These are phyloP conservation scores for Debaryomyces udenii DNA, from an alignment of 1,139 yeast species.

Conservation along the genomic window DNA sequence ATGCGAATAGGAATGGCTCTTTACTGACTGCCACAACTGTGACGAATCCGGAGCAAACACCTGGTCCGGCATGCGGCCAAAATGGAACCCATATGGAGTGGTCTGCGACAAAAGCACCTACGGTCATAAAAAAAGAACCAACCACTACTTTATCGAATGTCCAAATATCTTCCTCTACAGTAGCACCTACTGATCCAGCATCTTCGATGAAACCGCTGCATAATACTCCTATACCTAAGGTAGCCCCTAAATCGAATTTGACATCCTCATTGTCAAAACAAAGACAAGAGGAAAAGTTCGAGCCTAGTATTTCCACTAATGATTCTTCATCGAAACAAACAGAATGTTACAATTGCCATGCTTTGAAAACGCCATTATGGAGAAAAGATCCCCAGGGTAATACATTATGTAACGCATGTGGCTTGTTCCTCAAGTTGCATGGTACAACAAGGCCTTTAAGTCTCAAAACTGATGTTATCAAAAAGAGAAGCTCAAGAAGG, in stretches of 20 bases:
- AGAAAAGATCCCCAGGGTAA: constrained; percentile 59
- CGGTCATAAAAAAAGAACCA: constrained; percentile 14
- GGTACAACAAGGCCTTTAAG: constrained; percentile 62
- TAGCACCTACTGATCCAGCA: background rate
- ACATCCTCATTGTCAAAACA: constrained; percentile 33
- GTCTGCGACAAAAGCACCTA: background rate
- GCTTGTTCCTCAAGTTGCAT: constrained; percentile 57
- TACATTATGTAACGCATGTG: constrained; percentile 64
- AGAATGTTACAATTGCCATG: constrained; percentile 53
- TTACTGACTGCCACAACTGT: too few relatives aligned
- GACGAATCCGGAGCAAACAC: too few relatives aligned
- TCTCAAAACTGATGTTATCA: constrained; percentile 59
- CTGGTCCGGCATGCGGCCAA: background rate
- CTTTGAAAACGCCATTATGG: constrained; percentile 62
- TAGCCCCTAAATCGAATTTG: constrained; percentile 33
- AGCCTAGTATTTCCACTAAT: background rate
- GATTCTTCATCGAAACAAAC: constrained; percentile 11
- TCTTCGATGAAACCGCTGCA: background rate
- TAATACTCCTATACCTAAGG: background rate
- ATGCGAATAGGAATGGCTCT: background rate
- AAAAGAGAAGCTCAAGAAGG: constrained; percentile 52
- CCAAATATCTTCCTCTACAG: constrained; percentile 10
- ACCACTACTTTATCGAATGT: constrained; percentile 14
- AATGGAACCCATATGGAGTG: constrained; percentile 3
- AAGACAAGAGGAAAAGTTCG: constrained; percentile 11